Evolutionary conservation across 1,284 basidiomycete genomes (phyloP), one percentile per base, ranked within the genome.

Genomic region (Paramarasmius palmivorus): DNA sequence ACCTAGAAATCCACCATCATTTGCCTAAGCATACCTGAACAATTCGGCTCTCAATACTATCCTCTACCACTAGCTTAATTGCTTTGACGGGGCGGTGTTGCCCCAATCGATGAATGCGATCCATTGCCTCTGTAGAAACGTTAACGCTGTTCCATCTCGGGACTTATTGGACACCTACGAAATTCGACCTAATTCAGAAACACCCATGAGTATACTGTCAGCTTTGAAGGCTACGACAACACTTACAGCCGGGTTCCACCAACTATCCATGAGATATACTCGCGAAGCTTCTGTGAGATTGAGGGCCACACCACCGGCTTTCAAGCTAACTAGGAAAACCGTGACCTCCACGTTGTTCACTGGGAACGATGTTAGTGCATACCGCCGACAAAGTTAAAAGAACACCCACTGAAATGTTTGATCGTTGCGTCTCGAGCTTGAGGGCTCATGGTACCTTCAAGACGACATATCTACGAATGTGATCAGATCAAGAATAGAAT

Each of bases 401-500:
- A 57, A 8, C 9, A 70, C 87, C 47, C 65, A 93, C 92, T 96
- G 70, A 97, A 97, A 68, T 97, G 84, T 69, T 95, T 87, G 66
- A 97, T 96, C 6, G 95, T 97, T 1, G 92, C 90, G 71, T 98
- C 93, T 60, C 96, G 84, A 52, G 95, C 95, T 67, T 96, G 92
- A 15, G 96, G 96, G 19, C 89, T 90, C 96, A 99, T 99, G 19
- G 92, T 93, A 49, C 97, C 97, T 70, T 98, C 94, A 42, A 99
- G 75, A 37, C 97, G 89, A 66, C 95, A 98, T 53, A 97, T 86
- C 86, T 95, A 65, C n/a, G n/a, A n/a, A n/a, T 10, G 2, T 45
- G 25, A 19, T 9, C 25, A 15, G 22, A 8, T 41, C 40, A 20
- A 19, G 23, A n/a, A n/a, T n/a, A n/a, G n/a, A n/a, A n/a, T n/a